Evolutionary conservation across 2,329 filamentous ascomycete species (phyloP).

Genomic region (Epichloe bromicola): DNA sequence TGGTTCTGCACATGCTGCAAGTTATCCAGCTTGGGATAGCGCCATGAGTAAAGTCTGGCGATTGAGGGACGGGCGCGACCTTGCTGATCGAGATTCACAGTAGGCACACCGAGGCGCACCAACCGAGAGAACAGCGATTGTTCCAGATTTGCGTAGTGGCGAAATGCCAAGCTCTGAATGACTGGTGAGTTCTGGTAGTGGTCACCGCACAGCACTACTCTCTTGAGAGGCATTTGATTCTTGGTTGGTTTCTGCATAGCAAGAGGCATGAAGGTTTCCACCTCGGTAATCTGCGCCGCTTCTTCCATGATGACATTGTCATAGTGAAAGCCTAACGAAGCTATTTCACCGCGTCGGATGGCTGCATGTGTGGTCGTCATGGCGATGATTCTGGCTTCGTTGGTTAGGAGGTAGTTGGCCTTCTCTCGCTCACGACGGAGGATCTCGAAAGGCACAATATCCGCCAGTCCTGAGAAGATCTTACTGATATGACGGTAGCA

Average conservation of each 20-base stretch:
- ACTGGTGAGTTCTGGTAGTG: conserved; percentile 95
- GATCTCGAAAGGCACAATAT: conserved; percentile 92
- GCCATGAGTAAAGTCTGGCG: conserved; percentile 84
- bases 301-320: conserved; percentile 98
- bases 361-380: conserved; percentile 99
- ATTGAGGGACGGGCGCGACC: conserved; percentile 80
- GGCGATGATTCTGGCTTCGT: conserved; percentile 91
- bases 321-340: conserved; percentile 85
- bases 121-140: conserved; percentile 90
- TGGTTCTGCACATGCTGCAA: conserved; percentile 58
- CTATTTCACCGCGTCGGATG: conserved; percentile 84
- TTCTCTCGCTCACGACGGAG: conserved; percentile 80
- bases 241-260: conserved; percentile 74
- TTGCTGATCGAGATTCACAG: conserved; percentile 82
- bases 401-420: conserved; percentile 88
- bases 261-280: conserved; percentile 90
- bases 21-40: conserved; percentile 70
- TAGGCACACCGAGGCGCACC: conserved; percentile 82
- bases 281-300: conserved; percentile 93
- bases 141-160: conserved; percentile 89
- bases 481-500: conserved; percentile 82
- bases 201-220: conserved; percentile 86
- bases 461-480: conserved; percentile 83
- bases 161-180: conserved; percentile 86
- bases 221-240: conserved; percentile 63